phyloP scores from a whole-genome alignment of 257 asterid genomes.

The Scutellaria minor region DNA sequence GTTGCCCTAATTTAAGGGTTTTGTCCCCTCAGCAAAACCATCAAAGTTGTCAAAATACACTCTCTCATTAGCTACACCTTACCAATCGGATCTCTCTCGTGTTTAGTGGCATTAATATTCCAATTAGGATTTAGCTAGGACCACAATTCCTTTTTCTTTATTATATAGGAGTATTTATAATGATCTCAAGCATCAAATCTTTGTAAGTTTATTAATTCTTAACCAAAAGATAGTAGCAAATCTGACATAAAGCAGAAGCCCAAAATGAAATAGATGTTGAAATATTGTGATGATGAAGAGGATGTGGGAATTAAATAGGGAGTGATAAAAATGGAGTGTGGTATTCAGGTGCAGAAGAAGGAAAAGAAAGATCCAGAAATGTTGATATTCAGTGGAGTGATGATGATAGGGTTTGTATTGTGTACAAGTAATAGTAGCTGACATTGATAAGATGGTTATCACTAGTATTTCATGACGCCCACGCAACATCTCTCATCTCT shows the following conservation, averaged over 20 bases:
- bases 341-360: conserved; percentile 55
- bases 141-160: conserved; percentile 42
- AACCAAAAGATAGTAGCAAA: neutral
- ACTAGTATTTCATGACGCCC: conserved; percentile 54
- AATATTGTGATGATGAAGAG: neutral
- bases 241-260: conserved; percentile 13
- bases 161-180: conserved; percentile 27
- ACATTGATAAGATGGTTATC: conserved; percentile 71
- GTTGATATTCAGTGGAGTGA: conserved; percentile 58
- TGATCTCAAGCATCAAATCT: conserved; percentile 30
- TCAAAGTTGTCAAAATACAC: conserved; percentile 79
- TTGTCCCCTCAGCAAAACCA: conserved; percentile 95
- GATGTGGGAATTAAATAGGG: neutral
- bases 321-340: conserved; percentile 33
- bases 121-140: conserved; percentile 29
- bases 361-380: conserved; percentile 55
- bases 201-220: neutral
- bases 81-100: conserved; percentile 77
- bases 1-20: conserved; percentile 72
- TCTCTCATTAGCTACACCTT: conserved; percentile 41
- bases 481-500: conserved; percentile 54
- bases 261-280: neutral
- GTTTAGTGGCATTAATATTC: conserved; percentile 51
- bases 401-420: conserved; percentile 27
- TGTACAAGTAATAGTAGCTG: conserved; percentile 37